Evolutionary conservation across 768 basidiomycete genomes (phyloP), one percentile per base, ranked within the genome.

Genomic region (Termitomyces eurrhizus): DNA sequence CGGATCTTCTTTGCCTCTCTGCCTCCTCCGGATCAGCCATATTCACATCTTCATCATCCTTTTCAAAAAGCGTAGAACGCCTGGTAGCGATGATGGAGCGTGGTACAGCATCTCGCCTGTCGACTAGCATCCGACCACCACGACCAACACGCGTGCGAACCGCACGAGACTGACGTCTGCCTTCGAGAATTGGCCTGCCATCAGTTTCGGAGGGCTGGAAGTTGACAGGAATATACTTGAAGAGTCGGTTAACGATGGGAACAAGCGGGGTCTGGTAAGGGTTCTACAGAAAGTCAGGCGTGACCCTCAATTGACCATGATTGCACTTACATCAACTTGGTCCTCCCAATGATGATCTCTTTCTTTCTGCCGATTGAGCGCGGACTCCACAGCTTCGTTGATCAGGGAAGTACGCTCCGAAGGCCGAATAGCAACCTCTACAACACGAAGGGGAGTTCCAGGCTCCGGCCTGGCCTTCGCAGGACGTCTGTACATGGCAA

Each of bases 281-380:
- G 62, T 83, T 83, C 89, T 92, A 63, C 4, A 62, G 50, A 49
- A 3, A 18, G 50, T 60, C 44, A 60, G 32, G 3, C 35, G 6
- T 16, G 24, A n/a, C 16, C n/a, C 24, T 16, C 4, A 4, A 11
- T 33, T 3, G 21, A 41, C 33, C 12, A 33, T 13, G 14, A 41
- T 9, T 24, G 52, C 2, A 73, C 82, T 69, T 69, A 93, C 90
- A 73, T 97, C 95, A 64, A 92, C 80, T 56, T 80, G 78, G 68
- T 98, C 95, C 65, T 96, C 95, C 88, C 93, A 96, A 53, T 85
- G 82, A 52, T 87, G 82, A 66, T 95, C 90, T 52, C 79, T 72
- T 52, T 94, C 90, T 69, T 87, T 89, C 70, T 88, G 86, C 52
- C 77, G 77, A 29, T 72, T 76, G 68, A 89, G 72, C 49, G 83